A percentile compares a stretch with the other conserved stretches of the same genome.
phyloP scores from a whole-genome alignment of 352 stramenopile genomes.

The Globisporangium splendens region DNA sequence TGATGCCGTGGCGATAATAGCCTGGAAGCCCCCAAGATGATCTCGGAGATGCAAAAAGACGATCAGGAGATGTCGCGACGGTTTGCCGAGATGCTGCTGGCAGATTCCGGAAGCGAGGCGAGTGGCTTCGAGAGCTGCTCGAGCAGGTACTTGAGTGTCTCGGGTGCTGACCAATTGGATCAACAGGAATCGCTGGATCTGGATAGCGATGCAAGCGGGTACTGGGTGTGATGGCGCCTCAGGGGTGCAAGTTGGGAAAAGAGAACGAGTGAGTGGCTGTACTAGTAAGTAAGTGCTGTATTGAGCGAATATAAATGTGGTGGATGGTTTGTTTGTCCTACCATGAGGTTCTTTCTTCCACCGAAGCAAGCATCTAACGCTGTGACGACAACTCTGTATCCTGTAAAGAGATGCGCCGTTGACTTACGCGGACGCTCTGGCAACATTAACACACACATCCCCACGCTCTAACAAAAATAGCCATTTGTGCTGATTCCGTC shows the following conservation, averaged over 20 bases:
- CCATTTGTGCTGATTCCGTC: conserved; percentile 8
- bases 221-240: conserved; percentile 13
- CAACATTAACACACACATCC: not conserved
- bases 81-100: conserved; percentile 18
- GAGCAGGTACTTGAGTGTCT: conserved; percentile 32
- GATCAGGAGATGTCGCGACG: conserved; percentile 37
- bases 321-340: not conserved
- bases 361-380: no score
- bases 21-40: conserved; percentile 20
- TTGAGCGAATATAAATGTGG: conserved; percentile 11
- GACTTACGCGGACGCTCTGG: no score
- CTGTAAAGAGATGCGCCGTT: no score
- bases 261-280: not conserved
- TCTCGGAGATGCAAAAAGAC: conserved; percentile 42
- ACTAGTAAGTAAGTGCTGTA: not conserved
- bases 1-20: conserved; percentile 1
- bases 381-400: not conserved
- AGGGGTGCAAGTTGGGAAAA: not conserved
- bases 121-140: conserved; percentile 69
- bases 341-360: no score
- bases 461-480: conserved; percentile 12
- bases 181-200: conserved; percentile 19
- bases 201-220: conserved; percentile 17
- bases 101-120: conserved; percentile 26
- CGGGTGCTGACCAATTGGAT: conserved; percentile 36